Base-by-base conservation (phyloP, 805 yeast species). In the Sugiyamaella smithiae region DNA sequence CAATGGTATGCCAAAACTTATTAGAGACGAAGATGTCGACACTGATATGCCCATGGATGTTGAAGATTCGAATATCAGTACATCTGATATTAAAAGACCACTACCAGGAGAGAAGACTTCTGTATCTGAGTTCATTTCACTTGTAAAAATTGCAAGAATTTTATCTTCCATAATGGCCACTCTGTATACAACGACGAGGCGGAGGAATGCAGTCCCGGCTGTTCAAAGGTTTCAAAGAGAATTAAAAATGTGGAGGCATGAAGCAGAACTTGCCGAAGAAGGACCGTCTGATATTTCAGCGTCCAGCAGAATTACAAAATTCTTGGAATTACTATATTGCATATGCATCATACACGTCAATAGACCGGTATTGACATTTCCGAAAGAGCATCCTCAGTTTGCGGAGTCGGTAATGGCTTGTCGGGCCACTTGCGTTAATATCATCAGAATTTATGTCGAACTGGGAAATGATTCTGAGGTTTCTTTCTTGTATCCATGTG, bases 21-120 rank as follows among this genome's bases (percentile, higher is more conserved):
- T 40, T 14, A 6, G 43, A 40, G 43, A 40, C n/a, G 43, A 40
- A 19, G 43, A 40, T 14, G 12, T 40, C 12, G 43, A 40, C 43
- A 40, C 43, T 5, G 43, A 40, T 23, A 12, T 40, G 29, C 43
- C 43, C 11, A 12, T 40, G 5, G 43, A 40, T 14, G 23, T 40
- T 23, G 43, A 40, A 11, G 37, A 32, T 32, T 32, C 17, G 7
- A 7, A 32, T 7, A 11, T 32, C 6, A 8, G 14, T 12, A 9
- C 17, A 14, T 32, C 17, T 6, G 37, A 32, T 6, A 32, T 32
- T 6, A 32, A 32, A 8, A 9, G 17, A 9, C 37, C 37, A 12
- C 37, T 32, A 7, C 37, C 37, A 11, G 37, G 37, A 12, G 37
- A 32, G 17, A 11, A 14, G 8, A 32, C 37, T 7, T 16, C 19